phyloP scores from a whole-genome alignment of 2,329 filamentous ascomycete species.

The Fusarium irregulare region DNA sequence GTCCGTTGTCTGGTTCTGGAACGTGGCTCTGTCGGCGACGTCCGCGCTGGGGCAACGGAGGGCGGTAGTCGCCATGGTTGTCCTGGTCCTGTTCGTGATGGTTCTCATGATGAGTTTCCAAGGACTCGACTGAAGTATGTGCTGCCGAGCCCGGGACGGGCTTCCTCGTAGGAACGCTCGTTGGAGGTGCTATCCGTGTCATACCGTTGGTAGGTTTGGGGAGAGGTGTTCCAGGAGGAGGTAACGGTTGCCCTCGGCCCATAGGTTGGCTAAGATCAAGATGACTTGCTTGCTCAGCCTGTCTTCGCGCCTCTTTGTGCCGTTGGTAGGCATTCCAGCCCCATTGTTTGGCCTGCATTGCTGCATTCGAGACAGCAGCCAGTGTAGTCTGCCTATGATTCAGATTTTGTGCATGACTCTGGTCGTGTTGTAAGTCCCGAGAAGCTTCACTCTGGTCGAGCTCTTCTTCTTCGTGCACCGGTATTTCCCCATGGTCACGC shows the following conservation, averaged over 20 bases:
- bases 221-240: conserved; percentile 82
- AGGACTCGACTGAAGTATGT: conserved; percentile 27
- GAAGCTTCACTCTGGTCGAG: conserved; percentile 49
- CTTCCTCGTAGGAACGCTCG: conserved; percentile 73
- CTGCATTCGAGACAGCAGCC: conserved; percentile 66
- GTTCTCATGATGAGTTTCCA: conserved; percentile 49
- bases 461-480: conserved; percentile 49
- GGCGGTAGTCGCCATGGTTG: conserved; percentile 25
- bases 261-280: conserved; percentile 74
- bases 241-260: conserved; percentile 83
- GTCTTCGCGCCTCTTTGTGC: conserved; percentile 57
- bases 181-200: conserved; percentile 65
- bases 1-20: conserved; percentile 54
- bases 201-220: conserved; percentile 72
- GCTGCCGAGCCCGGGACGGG: conserved; percentile 59
- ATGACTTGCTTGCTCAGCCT: conserved; percentile 47
- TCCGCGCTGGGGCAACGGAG: conserved; percentile 53
- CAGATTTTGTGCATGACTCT: conserved; percentile 49
- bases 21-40: conserved; percentile 52
- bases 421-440: conserved; percentile 49
- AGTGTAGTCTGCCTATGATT: conserved; percentile 57
- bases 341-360: conserved; percentile 68
- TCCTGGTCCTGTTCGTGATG: conserved; percentile 33
- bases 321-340: conserved; percentile 67
- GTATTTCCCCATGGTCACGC: conserved; percentile 53